Conservation (phyloP, 306 rosid genomes). For the Prunus armeniaca region DNA sequence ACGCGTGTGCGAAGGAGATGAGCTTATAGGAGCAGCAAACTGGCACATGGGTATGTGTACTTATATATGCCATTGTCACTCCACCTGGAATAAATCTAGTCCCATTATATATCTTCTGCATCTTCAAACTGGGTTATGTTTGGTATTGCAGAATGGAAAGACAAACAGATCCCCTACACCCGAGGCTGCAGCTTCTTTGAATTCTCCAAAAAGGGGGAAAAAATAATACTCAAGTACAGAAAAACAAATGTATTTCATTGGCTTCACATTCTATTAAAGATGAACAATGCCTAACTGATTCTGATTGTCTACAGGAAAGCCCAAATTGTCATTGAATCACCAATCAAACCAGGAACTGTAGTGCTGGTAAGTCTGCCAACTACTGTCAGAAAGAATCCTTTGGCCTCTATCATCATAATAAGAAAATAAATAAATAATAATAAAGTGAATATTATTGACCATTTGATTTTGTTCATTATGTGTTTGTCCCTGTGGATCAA, state of each 20-base stretch:
- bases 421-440: background rate
- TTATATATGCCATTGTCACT: background rate
- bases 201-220: constrained; percentile 42
- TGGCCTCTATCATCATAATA: background rate
- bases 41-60: constrained; percentile 66
- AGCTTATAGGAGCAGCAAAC: constrained; percentile 47
- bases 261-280: background rate
- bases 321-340: constrained; percentile 72
- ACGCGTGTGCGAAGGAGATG: constrained; percentile 52
- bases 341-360: constrained; percentile 70
- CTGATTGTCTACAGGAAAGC: constrained; percentile 51
- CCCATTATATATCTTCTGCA: background rate
- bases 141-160: constrained; percentile 64
- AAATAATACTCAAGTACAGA: constrained; percentile 41
- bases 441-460: background rate
- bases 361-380: constrained; percentile 54
- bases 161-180: constrained; percentile 65
- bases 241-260: background rate
- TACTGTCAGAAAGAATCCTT: background rate
- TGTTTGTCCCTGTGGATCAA: constrained; percentile 10
- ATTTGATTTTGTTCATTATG: constrained; percentile 8
- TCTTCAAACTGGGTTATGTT: background rate
- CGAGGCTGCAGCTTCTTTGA: constrained; percentile 83
- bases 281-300: constrained; percentile 24
- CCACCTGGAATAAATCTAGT: background rate